Percentiles rank a stretch among this genome's conserved stretches.
Conservation (phyloP, 768 basidiomycete genomes). For the Tylopilus rubrobrunneus region DNA sequence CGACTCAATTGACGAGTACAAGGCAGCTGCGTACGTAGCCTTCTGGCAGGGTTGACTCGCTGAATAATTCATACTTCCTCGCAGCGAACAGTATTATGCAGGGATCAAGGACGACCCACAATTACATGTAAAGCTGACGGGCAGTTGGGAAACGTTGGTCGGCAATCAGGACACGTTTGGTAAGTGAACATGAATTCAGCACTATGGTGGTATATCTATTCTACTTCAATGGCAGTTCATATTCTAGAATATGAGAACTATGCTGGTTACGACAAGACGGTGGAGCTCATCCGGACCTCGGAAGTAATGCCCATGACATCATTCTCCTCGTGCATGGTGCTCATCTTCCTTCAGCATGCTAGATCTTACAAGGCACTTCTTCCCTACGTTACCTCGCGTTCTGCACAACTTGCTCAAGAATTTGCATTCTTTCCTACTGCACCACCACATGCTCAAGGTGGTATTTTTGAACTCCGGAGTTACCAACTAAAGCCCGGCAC, state of each 20-base stretch:
- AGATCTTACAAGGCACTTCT: constrained; percentile 70
- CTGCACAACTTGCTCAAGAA: constrained; percentile 82
- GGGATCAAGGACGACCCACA: constrained; percentile 71
- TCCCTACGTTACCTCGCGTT: constrained; percentile 69
- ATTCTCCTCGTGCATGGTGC: background rate
- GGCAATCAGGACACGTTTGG: constrained; percentile 88
- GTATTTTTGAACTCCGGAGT: constrained; percentile 88
- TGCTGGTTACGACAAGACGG: constrained; percentile 79
- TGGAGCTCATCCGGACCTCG: constrained; percentile 56
- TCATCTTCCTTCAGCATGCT: constrained; percentile 45
- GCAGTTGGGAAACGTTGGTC: constrained; percentile 88
- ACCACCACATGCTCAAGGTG: constrained; percentile 82
- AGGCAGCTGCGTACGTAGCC: constrained; percentile 72
- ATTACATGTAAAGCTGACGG: constrained; percentile 82
- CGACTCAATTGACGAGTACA: constrained; percentile 76
- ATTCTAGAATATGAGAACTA: constrained; percentile 96
- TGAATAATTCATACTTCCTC: constrained; percentile 7
- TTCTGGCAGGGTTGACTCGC: background rate
- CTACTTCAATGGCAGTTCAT: constrained; percentile 37
- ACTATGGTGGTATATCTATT: background rate
- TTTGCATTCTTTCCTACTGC: constrained; percentile 94
- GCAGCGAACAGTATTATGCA: constrained; percentile 79
- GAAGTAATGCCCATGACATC: constrained; percentile 44
- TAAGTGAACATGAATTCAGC: constrained; percentile 35
- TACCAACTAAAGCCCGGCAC: constrained; percentile 89